Evolutionary conservation across 2,329 filamentous ascomycete species (phyloP).

Genomic region (Ophiostoma sp.): DNA sequence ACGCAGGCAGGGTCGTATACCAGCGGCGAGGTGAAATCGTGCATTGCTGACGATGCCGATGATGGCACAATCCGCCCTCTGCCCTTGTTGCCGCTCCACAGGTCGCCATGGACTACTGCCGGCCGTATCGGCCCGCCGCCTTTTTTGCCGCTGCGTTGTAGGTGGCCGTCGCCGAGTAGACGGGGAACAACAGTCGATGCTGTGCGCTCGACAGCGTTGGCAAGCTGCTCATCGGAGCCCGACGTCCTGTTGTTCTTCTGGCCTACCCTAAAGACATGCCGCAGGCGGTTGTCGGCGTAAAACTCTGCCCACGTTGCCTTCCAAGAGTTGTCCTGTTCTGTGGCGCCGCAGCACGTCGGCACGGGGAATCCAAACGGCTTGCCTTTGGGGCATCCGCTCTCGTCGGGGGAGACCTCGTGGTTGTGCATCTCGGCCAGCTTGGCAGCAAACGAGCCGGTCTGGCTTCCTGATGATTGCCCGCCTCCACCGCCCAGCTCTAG

Average conservation of each 20-base stretch:
- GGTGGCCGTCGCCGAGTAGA: slow-evolving; percentile 62
- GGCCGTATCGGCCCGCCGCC: slow-evolving; percentile 52
- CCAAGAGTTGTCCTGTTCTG: slow-evolving; percentile 73
- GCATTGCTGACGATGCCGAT: slow-evolving; percentile 23
- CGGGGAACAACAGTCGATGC: slow-evolving; percentile 64
- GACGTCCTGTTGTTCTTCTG: slow-evolving; percentile 54
- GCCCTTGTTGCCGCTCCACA: slow-evolving; percentile 87
- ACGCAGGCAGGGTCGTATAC: slow-evolving; percentile 76
- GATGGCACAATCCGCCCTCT: slow-evolving; percentile 52
- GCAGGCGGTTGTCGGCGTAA: slow-evolving; percentile 69
- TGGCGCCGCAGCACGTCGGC: slow-evolving; percentile 80
- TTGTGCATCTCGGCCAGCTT: slow-evolving; percentile 77
- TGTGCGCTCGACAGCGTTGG: slow-evolving; percentile 58
- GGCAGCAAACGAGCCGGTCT: slow-evolving; percentile 52
- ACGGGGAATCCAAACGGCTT: slow-evolving; percentile 73
- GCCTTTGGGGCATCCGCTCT: neutral
- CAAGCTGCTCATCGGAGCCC: slow-evolving; percentile 53
- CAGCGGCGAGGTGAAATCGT: slow-evolving; percentile 54
- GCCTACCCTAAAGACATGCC: slow-evolving; percentile 55
- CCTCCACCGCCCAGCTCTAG: slow-evolving; percentile 52
- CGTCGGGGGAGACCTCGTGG: slow-evolving; percentile 35
- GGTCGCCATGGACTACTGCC: slow-evolving; percentile 80
- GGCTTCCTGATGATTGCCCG: neutral
- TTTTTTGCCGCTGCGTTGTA: slow-evolving; percentile 38
- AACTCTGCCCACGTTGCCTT: slow-evolving; percentile 75